phyloP scores from a whole-genome alignment of 2,329 filamentous ascomycete species.

The Whalleya microplaca region DNA sequence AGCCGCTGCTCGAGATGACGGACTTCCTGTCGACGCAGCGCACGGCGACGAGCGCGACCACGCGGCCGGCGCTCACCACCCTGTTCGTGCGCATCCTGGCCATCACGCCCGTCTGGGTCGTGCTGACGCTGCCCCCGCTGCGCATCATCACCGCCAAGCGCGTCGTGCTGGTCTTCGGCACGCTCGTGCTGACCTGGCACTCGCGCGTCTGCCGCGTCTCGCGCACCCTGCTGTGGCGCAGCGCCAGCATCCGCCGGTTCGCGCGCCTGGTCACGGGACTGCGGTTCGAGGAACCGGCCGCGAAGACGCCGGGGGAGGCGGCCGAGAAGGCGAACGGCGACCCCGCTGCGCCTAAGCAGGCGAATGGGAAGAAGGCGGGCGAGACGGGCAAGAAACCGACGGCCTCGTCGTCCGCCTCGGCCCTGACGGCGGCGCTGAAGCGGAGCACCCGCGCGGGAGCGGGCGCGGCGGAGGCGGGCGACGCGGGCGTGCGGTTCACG shows the following conservation, averaged over 20 bases:
- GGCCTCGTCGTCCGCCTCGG: slow-evolving; percentile 30
- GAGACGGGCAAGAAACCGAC: slow-evolving; percentile 26
- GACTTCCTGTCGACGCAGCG: slow-evolving; percentile 92
- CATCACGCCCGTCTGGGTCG: slow-evolving; percentile 85
- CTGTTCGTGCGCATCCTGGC: slow-evolving; percentile 88
- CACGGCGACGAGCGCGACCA: slow-evolving; percentile 89
- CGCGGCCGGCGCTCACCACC: slow-evolving; percentile 83
- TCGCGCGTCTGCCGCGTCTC: slow-evolving; percentile 83
- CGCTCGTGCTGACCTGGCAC: slow-evolving; percentile 88
- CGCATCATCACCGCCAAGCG: slow-evolving; percentile 85
- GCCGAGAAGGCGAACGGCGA: slow-evolving; percentile 35
- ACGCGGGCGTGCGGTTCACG: slow-evolving; percentile 88
- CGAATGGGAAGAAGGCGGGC: slow-evolving; percentile 43
- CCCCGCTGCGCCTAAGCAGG: neutral
- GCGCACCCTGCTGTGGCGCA: slow-evolving; percentile 89
- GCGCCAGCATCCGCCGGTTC: slow-evolving; percentile 70
- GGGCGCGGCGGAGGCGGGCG: slow-evolving; percentile 41
- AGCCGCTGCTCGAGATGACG: slow-evolving; percentile 85
- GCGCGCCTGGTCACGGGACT: slow-evolving; percentile 80
- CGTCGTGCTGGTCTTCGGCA: slow-evolving; percentile 83
- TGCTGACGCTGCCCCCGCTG: slow-evolving; percentile 79
- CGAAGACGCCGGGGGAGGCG: slow-evolving; percentile 23
- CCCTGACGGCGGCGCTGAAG: slow-evolving; percentile 39
- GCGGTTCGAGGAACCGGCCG: slow-evolving; percentile 62
- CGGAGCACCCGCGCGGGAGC: slow-evolving; percentile 44